These are phyloP conservation scores for Cryptococcus sp. DNA, from an alignment of 1,284 basidiomycete genomes.

Conservation along the genomic window DNA sequence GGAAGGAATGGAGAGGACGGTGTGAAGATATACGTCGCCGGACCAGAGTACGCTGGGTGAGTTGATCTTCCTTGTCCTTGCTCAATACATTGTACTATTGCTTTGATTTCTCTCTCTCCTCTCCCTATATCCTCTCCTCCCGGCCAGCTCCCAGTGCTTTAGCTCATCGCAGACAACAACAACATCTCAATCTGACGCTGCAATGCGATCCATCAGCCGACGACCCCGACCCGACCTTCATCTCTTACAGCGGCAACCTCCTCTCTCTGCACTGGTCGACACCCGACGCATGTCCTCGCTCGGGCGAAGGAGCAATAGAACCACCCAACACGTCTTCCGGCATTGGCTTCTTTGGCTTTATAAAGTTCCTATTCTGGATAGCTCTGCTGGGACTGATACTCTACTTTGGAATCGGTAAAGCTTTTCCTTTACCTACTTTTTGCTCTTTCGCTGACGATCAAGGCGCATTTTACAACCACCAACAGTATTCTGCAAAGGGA, in stretches of 20 bases:
- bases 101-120: no score
- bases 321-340: constrained; percentile 10
- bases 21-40: constrained; percentile 27
- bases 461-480: constrained; percentile 48
- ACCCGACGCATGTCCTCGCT: constrained; percentile 39
- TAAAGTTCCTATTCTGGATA: constrained; percentile 43
- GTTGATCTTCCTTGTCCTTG: no score
- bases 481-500: constrained; percentile 46
- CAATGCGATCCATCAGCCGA: constrained; percentile 23
- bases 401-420: constrained; percentile 40
- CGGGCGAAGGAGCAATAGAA: constrained; percentile 6
- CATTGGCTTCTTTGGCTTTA: constrained; percentile 29
- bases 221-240: constrained; percentile 26
- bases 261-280: constrained; percentile 40
- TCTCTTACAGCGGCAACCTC: constrained; percentile 31
- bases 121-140: no score
- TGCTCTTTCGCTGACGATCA: not conserved
- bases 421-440: not conserved
- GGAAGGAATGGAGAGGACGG: constrained; percentile 29
- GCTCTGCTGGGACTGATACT: constrained; percentile 25
- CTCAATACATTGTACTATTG: not conserved
- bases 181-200: constrained; percentile 37
- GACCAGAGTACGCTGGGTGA: constrained; percentile 42
- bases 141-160: no score
- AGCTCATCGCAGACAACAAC: constrained; percentile 12